Base-by-base conservation (phyloP, 305 asterid species). In the Fraxinus greggii region DNA sequence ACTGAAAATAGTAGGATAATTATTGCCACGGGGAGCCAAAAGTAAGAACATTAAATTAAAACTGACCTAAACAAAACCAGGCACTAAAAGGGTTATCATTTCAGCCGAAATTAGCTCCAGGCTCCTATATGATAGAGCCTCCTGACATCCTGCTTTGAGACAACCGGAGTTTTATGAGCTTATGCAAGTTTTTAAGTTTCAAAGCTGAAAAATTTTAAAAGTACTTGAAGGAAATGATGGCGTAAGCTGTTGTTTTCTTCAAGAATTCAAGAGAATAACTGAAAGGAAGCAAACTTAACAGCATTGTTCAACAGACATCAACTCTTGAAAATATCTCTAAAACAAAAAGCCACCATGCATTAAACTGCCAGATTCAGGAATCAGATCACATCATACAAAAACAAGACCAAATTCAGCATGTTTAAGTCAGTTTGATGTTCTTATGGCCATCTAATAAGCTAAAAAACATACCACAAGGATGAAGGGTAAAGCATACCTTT, bases 91-190 rank as follows among this genome's bases (percentile, higher is more conserved):
- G 94, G 91, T 93, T 88, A 91, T 90, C 96, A 93, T 92, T 90
- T 93, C 97, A 82, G 98, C 97, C 84, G 97, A 88, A 87, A 88
- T 90, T 89, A 89, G 92, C 95, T 91, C 98, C 97, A 90, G 97
- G 95, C 94, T 94, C 94, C 81, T 89, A 91, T 85, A 93, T 90
- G 92, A 89, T 83, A 86, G 96, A 92, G 95, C 96, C 98, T 90
- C 95, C 94, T 77, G 89, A 90, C 89, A 89, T 94, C 98, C 98
- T 93, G 98, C 94, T 94, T 94, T 89, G 94, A 92, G 92, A 93
- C 96, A 90, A 88, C 83, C 86, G 88, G 83, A 81, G 84, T 84
- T 81, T 84, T 82, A 93, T 92, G 90, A 93, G 95, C 84, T 90
- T 89, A 82, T 80, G 89, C 87, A 84, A 75, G 83, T 85, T 82